Conservation (phyloP, 768 basidiomycete species). For the Filobasidium floriforme region DNA sequence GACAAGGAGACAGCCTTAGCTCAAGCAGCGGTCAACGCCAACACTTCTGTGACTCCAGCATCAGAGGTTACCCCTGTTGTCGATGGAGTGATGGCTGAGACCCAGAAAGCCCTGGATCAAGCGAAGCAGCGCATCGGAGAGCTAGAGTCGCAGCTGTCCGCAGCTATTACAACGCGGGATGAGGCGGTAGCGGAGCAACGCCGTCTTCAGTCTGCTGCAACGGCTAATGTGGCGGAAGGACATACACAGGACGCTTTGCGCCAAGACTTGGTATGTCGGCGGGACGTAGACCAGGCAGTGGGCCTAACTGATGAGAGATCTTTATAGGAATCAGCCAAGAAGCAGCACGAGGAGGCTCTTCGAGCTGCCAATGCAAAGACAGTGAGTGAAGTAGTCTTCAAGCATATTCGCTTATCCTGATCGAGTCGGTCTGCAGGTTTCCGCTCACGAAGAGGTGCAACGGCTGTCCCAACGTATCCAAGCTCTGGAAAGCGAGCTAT, state of each 20-base stretch:
- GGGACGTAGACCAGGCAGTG: no score
- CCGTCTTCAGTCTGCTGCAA: not conserved
- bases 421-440: not conserved
- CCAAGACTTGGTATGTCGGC: not conserved
- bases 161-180: not conserved
- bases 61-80: not conserved
- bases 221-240: not conserved
- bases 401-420: no score
- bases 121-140: slow-evolving; percentile 9
- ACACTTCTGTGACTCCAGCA: not conserved
- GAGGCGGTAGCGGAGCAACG: not conserved
- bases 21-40: not conserved
- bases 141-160: slow-evolving; percentile 7
- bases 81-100: not conserved
- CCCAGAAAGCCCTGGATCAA: slow-evolving; percentile 13
- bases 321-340: no score
- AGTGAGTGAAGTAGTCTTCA: no score
- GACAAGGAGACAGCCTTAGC: slow-evolving; percentile 7
- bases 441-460: slow-evolving; percentile 8
- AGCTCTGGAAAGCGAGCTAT: slow-evolving; percentile 4
- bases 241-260: not conserved
- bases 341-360: no score
- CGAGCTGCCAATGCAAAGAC: no score
- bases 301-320: no score
- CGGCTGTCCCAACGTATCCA: slow-evolving; percentile 2